Conservation (phyloP, 169 alveolate species). For the Plasmodium fragile region DNA sequence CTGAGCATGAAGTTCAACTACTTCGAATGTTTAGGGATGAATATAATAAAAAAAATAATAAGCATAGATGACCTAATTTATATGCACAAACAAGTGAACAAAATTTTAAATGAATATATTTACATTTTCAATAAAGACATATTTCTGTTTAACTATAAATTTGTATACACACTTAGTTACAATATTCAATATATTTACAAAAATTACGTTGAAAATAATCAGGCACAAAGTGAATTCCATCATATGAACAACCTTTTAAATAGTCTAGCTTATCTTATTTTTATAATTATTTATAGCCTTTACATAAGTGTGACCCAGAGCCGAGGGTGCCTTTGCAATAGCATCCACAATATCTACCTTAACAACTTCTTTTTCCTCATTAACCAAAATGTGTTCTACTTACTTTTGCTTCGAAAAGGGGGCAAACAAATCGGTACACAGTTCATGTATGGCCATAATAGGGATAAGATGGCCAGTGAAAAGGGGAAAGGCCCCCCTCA, state of each 20-base stretch:
- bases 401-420: conserved; percentile 19
- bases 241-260: conserved; percentile 44
- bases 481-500: background rate
- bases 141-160: conserved; percentile 64
- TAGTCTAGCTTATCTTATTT: conserved; percentile 40
- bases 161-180: conserved; percentile 53
- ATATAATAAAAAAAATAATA: conserved; percentile 63
- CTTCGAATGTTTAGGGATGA: conserved; percentile 55
- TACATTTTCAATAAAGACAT: conserved; percentile 63
- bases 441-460: background rate
- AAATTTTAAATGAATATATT: conserved; percentile 64
- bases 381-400: conserved; percentile 46
- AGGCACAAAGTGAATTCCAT: conserved; percentile 36
- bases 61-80: conserved; percentile 61
- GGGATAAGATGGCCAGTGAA: background rate
- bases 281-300: conserved; percentile 20
- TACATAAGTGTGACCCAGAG: conserved; percentile 23
- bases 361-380: conserved; percentile 59
- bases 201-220: conserved; percentile 49
- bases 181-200: conserved; percentile 68
- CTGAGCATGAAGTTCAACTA: conserved; percentile 41
- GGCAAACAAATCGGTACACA: background rate
- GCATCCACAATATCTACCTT: conserved; percentile 36
- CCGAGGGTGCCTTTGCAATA: conserved; percentile 35
- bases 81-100: conserved; percentile 61